These are phyloP conservation scores for Agrocybe praecox DNA, from an alignment of 768 basidiomycete genomes.

Conservation along the genomic window DNA sequence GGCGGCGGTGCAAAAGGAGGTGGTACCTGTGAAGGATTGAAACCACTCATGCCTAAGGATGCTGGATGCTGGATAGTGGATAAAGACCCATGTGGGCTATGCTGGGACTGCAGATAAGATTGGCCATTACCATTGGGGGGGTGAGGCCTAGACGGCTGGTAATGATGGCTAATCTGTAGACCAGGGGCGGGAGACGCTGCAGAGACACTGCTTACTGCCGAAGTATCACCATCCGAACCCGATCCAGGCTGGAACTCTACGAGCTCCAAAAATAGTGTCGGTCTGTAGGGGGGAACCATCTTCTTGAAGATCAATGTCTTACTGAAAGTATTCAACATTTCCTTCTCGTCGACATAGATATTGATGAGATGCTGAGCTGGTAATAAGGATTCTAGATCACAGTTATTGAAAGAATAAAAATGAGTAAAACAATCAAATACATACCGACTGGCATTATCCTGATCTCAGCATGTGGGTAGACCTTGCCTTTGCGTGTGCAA, in stretches of 20 bases:
- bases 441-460: conserved; percentile 59
- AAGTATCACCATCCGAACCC: conserved; percentile 40
- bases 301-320: conserved; percentile 72
- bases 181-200: conserved; percentile 19
- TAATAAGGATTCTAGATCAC: conserved; percentile 20
- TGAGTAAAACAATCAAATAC: conserved; percentile 25
- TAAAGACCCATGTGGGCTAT: conserved; percentile 9
- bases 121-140: conserved; percentile 8
- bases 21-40: conserved; percentile 9
- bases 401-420: neutral
- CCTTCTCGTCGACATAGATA: conserved; percentile 68
- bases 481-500: conserved; percentile 70
- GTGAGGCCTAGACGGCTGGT: conserved; percentile 18
- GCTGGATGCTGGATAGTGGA: conserved; percentile 21
- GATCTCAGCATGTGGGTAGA: conserved; percentile 76
- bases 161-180: conserved; percentile 18
- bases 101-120: conserved; percentile 2
- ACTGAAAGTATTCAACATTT: conserved; percentile 76
- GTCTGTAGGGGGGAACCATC: conserved; percentile 61
- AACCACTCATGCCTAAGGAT: conserved; percentile 14
- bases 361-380: conserved; percentile 52
- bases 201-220: conserved; percentile 22
- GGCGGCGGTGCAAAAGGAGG: conserved; percentile 27
- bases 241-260: conserved; percentile 59
- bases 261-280: conserved; percentile 77